phyloP scores from a whole-genome alignment of 176 grass and related monocot species.

The Rhynchospora tenuis region DNA sequence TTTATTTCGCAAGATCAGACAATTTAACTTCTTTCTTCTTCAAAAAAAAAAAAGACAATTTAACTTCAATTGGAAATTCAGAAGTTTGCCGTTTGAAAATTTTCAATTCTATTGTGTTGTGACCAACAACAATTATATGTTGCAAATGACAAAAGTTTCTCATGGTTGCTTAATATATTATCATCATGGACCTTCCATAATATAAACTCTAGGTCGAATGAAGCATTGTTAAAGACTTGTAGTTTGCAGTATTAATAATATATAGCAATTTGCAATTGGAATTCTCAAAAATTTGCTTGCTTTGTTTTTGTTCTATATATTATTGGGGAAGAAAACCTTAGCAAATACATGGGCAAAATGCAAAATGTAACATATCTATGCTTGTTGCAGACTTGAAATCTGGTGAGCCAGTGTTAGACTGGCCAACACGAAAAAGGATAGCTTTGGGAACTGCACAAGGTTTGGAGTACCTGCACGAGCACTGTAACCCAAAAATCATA shows the following conservation, averaged over 20 bases:
- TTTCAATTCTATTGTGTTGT: neutral
- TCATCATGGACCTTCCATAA: neutral
- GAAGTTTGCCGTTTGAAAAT: neutral
- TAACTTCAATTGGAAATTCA: neutral
- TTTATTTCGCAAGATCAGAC: neutral
- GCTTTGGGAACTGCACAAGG: slow-evolving; percentile 18
- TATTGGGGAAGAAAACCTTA: neutral
- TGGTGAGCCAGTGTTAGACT: slow-evolving; percentile 11
- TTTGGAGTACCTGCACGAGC: slow-evolving; percentile 22
- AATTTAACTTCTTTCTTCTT: no score
- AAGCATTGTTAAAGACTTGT: neutral
- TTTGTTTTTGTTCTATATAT: neutral
- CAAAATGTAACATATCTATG: neutral
- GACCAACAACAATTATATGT: neutral
- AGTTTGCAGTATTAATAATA: neutral
- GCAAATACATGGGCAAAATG: neutral
- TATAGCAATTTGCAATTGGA: neutral
- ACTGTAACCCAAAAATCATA: slow-evolving; percentile 26
- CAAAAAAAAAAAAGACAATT: no score
- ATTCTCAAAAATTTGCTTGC: neutral
- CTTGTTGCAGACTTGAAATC: slow-evolving; percentile 10
- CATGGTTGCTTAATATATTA: neutral
- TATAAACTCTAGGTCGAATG: neutral
- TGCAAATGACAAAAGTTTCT: neutral
- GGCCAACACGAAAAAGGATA: slow-evolving; percentile 12